Evolutionary conservation across 495 filamentous ascomycete genomes (phyloP).

Genomic region (Penicillium alfredii): DNA sequence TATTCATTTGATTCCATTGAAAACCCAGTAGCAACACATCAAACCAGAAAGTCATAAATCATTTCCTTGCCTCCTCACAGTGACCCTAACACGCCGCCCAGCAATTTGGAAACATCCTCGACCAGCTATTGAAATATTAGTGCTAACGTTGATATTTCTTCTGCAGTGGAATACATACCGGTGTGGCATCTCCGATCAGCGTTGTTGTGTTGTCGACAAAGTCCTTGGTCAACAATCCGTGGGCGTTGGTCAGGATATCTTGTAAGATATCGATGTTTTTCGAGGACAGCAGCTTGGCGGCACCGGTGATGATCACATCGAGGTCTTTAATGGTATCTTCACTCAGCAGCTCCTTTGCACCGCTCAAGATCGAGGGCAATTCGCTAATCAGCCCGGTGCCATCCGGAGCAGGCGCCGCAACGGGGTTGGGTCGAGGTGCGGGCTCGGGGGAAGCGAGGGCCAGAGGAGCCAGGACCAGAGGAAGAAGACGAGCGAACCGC

Average conservation of each 20-base stretch:
- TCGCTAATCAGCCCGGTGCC: slow-evolving; percentile 21
- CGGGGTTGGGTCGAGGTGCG: slow-evolving; percentile 25
- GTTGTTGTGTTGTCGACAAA: slow-evolving; percentile 44
- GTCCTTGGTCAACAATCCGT: slow-evolving; percentile 24
- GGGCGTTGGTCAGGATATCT: slow-evolving; percentile 29
- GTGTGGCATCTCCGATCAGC: slow-evolving; percentile 46
- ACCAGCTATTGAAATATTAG: slow-evolving; percentile 19
- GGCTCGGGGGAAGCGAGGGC: slow-evolving; percentile 31
- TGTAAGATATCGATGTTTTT: slow-evolving; percentile 29
- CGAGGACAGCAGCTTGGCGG: slow-evolving; percentile 26
- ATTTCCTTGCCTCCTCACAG: slow-evolving; percentile 6
- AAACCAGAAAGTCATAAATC: slow-evolving; percentile 4
- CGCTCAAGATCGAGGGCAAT: no score
- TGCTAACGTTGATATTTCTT: no score
- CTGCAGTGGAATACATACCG: slow-evolving; percentile 43
- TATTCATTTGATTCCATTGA: slow-evolving; percentile 2
- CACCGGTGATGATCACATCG: slow-evolving; percentile 31
- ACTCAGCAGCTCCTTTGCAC: slow-evolving; percentile 16
- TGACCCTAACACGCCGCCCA: slow-evolving; percentile 26
- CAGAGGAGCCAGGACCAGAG: slow-evolving; percentile 28
- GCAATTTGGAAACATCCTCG: slow-evolving; percentile 28
- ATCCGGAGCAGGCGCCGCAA: slow-evolving; percentile 19
- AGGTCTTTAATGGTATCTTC: slow-evolving; percentile 38
- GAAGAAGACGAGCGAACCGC: slow-evolving; percentile 24
- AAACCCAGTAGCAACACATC: no score